Percentiles rank a stretch among this genome's conserved stretches.
Conservation (phyloP, 305 asterid genomes). For the Ajuga reptans region DNA sequence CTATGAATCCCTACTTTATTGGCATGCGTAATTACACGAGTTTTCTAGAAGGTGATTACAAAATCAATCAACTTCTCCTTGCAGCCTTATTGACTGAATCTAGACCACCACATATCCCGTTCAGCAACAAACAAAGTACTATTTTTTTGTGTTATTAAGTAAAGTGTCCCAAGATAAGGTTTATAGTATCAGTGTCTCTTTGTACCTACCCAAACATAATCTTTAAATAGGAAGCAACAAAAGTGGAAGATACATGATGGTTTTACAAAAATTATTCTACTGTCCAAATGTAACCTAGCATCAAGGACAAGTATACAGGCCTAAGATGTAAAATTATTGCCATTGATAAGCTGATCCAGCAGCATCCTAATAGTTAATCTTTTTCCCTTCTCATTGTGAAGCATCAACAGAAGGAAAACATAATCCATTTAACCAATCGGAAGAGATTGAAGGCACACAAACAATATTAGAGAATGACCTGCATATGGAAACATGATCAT, state of each 20-base stretch:
- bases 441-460: neutral
- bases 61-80: slow-evolving; percentile 7
- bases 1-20: neutral
- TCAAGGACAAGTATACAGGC: neutral
- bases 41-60: slow-evolving; percentile 2
- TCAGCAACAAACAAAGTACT: neutral
- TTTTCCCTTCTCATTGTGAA: neutral
- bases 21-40: neutral
- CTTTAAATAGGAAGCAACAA: neutral
- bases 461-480: slow-evolving; percentile 39
- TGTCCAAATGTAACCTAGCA: slow-evolving; percentile 3
- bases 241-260: neutral
- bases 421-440: slow-evolving; percentile 7
- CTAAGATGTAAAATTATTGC: neutral
- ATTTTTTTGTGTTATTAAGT: too few species aligned
- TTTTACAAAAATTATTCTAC: neutral
- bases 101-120: neutral
- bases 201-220: neutral
- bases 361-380: neutral
- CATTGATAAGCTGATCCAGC: neutral
- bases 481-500: slow-evolving; percentile 65
- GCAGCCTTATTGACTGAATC: neutral
- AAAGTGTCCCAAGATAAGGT: neutral
- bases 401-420: neutral
- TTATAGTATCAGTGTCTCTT: neutral